phyloP scores from a whole-genome alignment of 23 red algal species.

The Gracilaria caudata region DNA sequence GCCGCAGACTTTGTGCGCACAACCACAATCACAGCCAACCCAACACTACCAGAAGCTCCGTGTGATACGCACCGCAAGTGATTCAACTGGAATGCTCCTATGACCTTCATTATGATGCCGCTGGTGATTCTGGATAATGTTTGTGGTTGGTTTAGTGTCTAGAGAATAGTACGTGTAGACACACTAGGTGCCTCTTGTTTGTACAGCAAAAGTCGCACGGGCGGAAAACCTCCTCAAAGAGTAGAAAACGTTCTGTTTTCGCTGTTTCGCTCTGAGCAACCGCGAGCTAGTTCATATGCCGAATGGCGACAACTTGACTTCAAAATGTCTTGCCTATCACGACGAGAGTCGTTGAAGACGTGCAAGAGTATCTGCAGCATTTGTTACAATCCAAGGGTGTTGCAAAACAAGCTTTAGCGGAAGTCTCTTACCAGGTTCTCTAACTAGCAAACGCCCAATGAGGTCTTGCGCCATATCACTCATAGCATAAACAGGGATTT shows the following conservation, averaged over 20 bases:
- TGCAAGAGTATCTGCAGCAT: conserved; percentile 75
- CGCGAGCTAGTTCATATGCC: not conserved
- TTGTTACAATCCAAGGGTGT: conserved; percentile 89
- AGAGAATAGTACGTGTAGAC: not conserved
- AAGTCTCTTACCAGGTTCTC: conserved; percentile 75
- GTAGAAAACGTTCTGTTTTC: not conserved
- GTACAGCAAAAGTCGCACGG: not conserved
- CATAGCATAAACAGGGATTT: conserved; percentile 44
- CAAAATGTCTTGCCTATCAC: conserved; percentile 4
- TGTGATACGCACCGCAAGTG: no score
- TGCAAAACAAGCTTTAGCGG: conserved; percentile 81
- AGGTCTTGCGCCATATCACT: conserved; percentile 75
- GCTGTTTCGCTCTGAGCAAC: conserved; percentile 14
- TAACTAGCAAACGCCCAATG: conserved; percentile 88
- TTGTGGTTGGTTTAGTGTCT: not conserved
- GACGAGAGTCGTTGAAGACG: conserved; percentile 32
- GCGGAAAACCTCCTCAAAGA: not conserved
- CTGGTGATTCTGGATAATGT: not conserved
- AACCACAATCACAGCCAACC: no score
- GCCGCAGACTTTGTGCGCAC: no score
- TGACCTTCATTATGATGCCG: no score
- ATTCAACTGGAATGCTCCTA: no score
- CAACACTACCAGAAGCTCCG: no score
- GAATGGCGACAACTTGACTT: not conserved
- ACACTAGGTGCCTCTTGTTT: not conserved